phyloP scores from a whole-genome alignment of 2,329 filamentous ascomycete species.

The Didymella pomorum region DNA sequence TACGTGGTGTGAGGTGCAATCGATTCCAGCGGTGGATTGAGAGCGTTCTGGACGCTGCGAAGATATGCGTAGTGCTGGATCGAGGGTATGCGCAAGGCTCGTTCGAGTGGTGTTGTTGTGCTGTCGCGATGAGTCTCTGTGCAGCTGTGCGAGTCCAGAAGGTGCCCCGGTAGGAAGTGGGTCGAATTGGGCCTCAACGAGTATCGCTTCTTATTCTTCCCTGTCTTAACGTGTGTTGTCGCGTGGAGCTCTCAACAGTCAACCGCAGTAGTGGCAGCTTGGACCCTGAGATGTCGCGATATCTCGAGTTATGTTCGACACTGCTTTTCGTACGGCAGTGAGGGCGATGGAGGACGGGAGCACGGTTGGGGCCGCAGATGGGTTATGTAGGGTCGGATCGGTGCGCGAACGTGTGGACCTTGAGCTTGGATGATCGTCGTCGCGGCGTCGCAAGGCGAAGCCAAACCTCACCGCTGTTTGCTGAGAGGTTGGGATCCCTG shows the following conservation, averaged over 20 bases:
- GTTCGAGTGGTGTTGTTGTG: conserved; percentile 1
- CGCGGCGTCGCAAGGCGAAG: conserved; percentile 20
- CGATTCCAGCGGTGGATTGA: not conserved
- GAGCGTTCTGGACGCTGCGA: not conserved
- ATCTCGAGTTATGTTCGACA: not conserved
- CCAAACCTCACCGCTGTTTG: conserved; percentile 33
- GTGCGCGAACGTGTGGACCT: conserved; percentile 42
- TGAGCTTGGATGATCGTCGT: conserved; percentile 19
- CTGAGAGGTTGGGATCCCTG: conserved; percentile 27
- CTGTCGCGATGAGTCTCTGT: conserved; percentile 8
- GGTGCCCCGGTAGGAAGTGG: conserved; percentile 22
- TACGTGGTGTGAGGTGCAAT: not conserved
- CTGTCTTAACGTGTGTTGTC: conserved; percentile 10
- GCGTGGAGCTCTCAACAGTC: conserved; percentile 7
- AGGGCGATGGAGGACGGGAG: conserved; percentile 13
- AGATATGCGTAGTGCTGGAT: conserved; percentile 1
- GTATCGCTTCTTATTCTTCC: conserved; percentile 4
- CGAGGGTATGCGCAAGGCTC: conserved; percentile 1
- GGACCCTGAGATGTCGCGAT: conserved; percentile 2
- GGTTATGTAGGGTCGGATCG: conserved; percentile 19
- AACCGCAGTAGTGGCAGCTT: not conserved
- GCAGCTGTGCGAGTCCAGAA: conserved; percentile 18
- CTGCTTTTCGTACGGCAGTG: not conserved
- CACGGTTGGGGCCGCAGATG: conserved; percentile 29
- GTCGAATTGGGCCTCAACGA: conserved; percentile 31